Evolutionary conservation across 495 filamentous ascomycete genomes (phyloP), one percentile per base, ranked within the genome.

Genomic region (Neurospora sp.): DNA sequence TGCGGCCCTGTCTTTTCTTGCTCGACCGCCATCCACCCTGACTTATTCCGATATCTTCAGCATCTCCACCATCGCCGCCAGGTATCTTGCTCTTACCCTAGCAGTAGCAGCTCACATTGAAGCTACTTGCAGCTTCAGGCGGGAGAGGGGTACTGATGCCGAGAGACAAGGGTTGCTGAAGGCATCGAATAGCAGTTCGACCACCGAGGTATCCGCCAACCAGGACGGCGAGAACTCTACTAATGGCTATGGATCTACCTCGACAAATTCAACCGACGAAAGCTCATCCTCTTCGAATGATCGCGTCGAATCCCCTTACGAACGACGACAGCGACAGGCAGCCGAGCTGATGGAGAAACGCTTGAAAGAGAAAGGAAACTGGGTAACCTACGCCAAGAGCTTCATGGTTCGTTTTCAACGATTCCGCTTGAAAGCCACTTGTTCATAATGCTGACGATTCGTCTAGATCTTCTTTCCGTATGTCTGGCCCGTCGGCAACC

Each of bases 341-440:
- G 79, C 82, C 37, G 84, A 88, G 74, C 78, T 79, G 68, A 86
- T 89, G 80, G 82, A 86, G 71, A 88, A 90, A 73, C 82, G 86
- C 35, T 80, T 90, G 20, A 85, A 87, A 73, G 84, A 87, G 71
- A 85, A 89, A 73, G 89, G 89, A 2, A 90, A 86, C 73, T 91
- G 89, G 89, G 84, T 88, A 72, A 85, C 84, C 16, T 91, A 91
- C 74, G 85, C 85, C 35, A 90, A 88, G 75, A 87, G 87, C 70
- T 90, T 89, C 76, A 71, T 83, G 73, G 87, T 89, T 79, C 76
- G 86, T 73, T 77, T 35, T 37, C 37, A 47, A 12, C 39, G 16
- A 38, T 12, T 37, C 27, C 38, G 69, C n/a, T 53, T 16, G 22
- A n/a, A 37, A 37, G 59, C 27, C 20, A 20, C 22, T 9, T 27